A percentile compares a stretch with the other conserved stretches of the same genome.
These are phyloP conservation scores for Aquanectria penicillioides DNA, from an alignment of 2,329 filamentous ascomycete species.

Conservation along the genomic window DNA sequence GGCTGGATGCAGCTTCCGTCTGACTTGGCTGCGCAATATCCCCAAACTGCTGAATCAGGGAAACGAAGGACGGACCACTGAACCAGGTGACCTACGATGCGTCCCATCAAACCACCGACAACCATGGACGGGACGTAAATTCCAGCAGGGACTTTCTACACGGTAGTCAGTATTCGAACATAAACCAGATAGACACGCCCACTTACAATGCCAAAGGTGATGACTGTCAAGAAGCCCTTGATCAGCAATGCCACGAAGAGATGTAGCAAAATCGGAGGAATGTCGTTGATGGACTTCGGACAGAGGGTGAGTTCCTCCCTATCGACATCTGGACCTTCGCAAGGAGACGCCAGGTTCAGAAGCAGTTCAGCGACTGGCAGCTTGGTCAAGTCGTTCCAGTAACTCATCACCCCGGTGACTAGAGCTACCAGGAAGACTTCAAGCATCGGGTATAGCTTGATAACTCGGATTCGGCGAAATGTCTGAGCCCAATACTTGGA, in stretches of 20 bases:
- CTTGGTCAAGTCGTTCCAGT: constrained; percentile 93
- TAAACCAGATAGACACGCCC: neutral
- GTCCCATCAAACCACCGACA: constrained; percentile 90
- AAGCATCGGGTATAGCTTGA: constrained; percentile 85
- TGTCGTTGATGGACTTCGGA: constrained; percentile 75
- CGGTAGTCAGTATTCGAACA: constrained; percentile 25
- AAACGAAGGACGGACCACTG: constrained; percentile 83
- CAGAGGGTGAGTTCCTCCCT: constrained; percentile 80
- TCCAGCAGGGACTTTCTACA: constrained; percentile 87
- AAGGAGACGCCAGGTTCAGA: constrained; percentile 90
- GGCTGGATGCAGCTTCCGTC: constrained; percentile 90
- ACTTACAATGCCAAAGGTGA: constrained; percentile 88
- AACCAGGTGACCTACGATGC: constrained; percentile 85
- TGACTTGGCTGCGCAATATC: constrained; percentile 74
- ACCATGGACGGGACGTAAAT: constrained; percentile 99
- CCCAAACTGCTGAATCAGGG: constrained; percentile 78
- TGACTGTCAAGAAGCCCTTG: constrained; percentile 86
- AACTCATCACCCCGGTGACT: constrained; percentile 84
- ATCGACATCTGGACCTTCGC: constrained; percentile 73
- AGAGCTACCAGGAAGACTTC: constrained; percentile 91
- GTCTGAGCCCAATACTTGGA: constrained; percentile 88
- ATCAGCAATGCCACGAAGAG: constrained; percentile 84
- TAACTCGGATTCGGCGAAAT: constrained; percentile 81
- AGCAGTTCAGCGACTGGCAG: constrained; percentile 90
- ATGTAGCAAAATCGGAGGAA: constrained; percentile 78